Evolutionary conservation across 495 filamentous ascomycete species (phyloP), one percentile per base, ranked within the genome.

Genomic region (Sordaria brevicollis): DNA sequence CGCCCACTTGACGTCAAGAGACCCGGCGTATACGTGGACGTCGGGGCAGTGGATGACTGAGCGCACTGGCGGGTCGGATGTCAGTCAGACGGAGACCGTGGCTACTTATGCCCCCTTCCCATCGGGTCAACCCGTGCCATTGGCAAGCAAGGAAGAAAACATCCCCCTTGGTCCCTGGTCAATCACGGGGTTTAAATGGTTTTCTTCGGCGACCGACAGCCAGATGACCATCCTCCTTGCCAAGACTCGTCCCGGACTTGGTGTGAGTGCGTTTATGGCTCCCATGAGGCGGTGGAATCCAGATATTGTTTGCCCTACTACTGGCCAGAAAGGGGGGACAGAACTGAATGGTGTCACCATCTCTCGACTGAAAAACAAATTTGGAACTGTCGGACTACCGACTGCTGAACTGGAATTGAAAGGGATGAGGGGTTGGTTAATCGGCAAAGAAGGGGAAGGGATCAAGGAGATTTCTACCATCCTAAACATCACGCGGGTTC

Each of bases 41-140:
- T 89, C 85, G 35, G 91, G 92, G 0, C 91, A 94, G 75, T 94
- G 92, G 92, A 94, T 94, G 92, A 93, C 92, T 0, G 91, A 93
- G 73, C 85, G 91, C n/a, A 79, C 84, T 0, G 91, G 91, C 8
- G 91, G 91, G 2, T 90, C 88, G 71, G 91, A 94, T 71, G 89
- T 93, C 4, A 87, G 87, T 7, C 85, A 83, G 62, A 91, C 89
- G 0, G 91, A 94, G 76, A 94, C 91, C 2, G 71, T 91, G 84
- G 36, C 85, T 77, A 70, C 76, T 72, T 70, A 71, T 57, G 10
- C 33, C 39, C 29, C 74, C 69, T 69, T 69, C 67, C 41, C 75
- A 41, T 39, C 78, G 57, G 5, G 6, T n/a, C 31, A 11, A 1
- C 1, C 43, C 0, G 17, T 72, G 0, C 75, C 75, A 11, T 67